Base-by-base conservation (phyloP, 352 stramenopile genomes). In the Discostella stelligera region DNA sequence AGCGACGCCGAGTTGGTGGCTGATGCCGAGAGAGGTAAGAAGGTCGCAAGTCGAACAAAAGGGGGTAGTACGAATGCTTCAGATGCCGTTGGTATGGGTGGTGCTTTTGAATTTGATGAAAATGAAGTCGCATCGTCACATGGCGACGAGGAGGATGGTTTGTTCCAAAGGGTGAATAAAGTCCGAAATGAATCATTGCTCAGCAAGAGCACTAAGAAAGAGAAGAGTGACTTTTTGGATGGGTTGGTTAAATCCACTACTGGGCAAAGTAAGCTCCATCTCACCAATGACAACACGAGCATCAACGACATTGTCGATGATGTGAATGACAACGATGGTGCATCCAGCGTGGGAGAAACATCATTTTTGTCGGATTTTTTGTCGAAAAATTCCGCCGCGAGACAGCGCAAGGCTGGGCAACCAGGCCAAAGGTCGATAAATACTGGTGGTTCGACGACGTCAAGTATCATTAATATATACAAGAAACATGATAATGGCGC, bases 391-490 rank as follows among this genome's bases (percentile, higher is more conserved):
- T 13, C 8, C 2, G 49, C 49, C 49, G 49, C 49, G 49, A n/a
- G 49, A 14, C 6, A 55, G 6, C 49, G 49, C n/a, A n/a, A n/a
- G n/a, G n/a, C n/a, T n/a, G n/a, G n/a, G n/a, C n/a, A n/a, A n/a
- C n/a, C n/a, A n/a, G n/a, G n/a, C n/a, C n/a, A n/a, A n/a, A 41
- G 32, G 9, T 41, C 32, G 9, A 41, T 41, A 3, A 9, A 41
- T 41, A 9, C 32, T 41, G 32, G 32, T 41, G 32, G 32, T 41
- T 41, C 32, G 32, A 41, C 32, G 3, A 41, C 32, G 3, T 41
- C 32, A 9, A 41, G 32, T 41, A 9, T 59, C 52, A 39, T 59
- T 20, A 59, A 59, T 30, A 59, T 59, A 37, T 59, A 59, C 20
- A 13, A 8, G 16, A 30, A 5, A 30, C 10, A 59, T 39, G 52